Evolutionary conservation across 2,329 filamentous ascomycete species (phyloP), one percentile per base, ranked within the genome.

Genomic region (Neoscytalidium dimidiatum): DNA sequence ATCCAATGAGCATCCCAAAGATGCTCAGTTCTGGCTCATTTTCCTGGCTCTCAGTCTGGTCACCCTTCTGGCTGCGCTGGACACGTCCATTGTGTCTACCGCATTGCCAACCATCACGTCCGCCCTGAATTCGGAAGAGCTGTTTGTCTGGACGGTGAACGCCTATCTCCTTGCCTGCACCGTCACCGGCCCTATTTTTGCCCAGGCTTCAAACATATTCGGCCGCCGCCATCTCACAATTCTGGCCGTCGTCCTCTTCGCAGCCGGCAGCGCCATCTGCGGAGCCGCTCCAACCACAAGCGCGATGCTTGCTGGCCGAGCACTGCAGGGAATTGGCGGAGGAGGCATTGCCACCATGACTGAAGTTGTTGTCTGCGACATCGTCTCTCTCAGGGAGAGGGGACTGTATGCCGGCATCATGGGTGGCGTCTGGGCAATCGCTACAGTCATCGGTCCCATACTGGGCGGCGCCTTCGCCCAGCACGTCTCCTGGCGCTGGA

Each of bases 231-330:
- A 33, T 11, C 31, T 33, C 31, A 33, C 31, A 6, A 33, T 33
- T 11, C 31, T 33, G 6, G 70, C 81, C 2, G 77, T 85, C 1
- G 74, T 72, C 11, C 66, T 85, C 1, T 87, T 87, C 66, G 77
- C 76, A 0, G 68, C 87, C 0, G 86, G 86, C 0, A 85, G 84
- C 64, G 83, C 80, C 0, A 75, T 89, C 3, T 80, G 77, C 46
- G 86, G 84, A 0, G 80, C 79, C 0, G 82, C 86, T 0, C 76
- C 69, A 0, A 80, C 68, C 7, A 76, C 74, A 0, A 70, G 68
- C 0, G 81, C 82, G 70, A 75, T 90, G 2, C 85, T 90, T 14
- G 80, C 77, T 66, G 85, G 84, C n/a, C 79, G 86, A 0, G 79
- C 79, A 0, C 72, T 89, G 1, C 85, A 88, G 64, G 86, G 87